Evolutionary conservation across 139 green algal species (phyloP), one percentile per base, ranked within the genome.

Genomic region (Haematococcus lacustris): DNA sequence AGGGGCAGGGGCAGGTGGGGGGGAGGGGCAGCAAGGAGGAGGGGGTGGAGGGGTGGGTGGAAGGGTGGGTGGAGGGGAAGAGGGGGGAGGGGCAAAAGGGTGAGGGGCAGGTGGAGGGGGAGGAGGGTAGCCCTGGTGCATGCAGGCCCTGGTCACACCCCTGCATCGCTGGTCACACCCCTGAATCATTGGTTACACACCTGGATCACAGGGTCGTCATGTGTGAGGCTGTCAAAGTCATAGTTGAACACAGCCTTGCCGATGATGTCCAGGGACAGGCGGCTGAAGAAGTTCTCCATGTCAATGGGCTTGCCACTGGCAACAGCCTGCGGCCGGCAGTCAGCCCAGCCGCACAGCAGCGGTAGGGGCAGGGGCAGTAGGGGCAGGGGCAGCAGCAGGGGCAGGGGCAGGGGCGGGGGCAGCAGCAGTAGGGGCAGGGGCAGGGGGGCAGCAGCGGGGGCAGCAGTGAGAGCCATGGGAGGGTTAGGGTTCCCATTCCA

Each of bases 201-300:
- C 88, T 89, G 34, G 41, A 97, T 97, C 35, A 97, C 87, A 9
- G 92, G 92, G 83, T 96, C 90, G 67, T 98, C 91, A 51, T 91
- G 89, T 0, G 84, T 92, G 26, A 97, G 80, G 28, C 85, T 91
- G 81, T 97, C 88, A 78, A 97, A 98, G 57, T 98, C 93, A 82
- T 98, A 98, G 90, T 98, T 97, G 86, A 98, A 98, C 47, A 98
- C 94, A 0, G 94, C 94, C 82, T 97, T 96, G 64, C 76, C 94
- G 69, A 98, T 98, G 82, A 98, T 97, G 88, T 98, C 94, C 69
- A 98, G 85, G 0, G 88, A 89, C n/a, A 97, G 82, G 2, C 90
- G 85, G 2, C 81, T 92, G 80, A 97, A 98, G 74, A 90, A 96
- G 77, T 96, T 96, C 67, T 98, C 94, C 91, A 97, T 96, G 73